Evolutionary conservation across 352 stramenopile species (phyloP).

Genomic region (Phytophthora cajani): DNA sequence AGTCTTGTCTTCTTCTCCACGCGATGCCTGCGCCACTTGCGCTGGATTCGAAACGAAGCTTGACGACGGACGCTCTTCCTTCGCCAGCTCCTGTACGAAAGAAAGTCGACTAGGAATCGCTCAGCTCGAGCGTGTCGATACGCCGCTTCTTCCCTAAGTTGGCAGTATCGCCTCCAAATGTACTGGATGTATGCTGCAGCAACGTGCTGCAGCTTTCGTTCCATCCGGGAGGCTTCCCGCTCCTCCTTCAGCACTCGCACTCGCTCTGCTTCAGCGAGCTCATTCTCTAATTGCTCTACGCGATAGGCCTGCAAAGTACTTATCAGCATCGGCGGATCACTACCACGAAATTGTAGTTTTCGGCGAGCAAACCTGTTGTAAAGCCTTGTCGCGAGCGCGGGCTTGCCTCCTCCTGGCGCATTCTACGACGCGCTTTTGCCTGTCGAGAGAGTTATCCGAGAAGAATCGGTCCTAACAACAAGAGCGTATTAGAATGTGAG

Average conservation of each 20-base stretch:
- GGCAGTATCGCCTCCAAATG: slow-evolving; percentile 49
- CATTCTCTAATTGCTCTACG: slow-evolving; percentile 51
- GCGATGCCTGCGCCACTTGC: slow-evolving; percentile 31
- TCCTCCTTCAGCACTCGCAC: slow-evolving; percentile 48
- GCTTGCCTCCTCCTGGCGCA: slow-evolving; percentile 64
- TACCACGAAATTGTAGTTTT: neutral
- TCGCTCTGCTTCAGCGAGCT: slow-evolving; percentile 52
- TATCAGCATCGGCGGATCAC: neutral
- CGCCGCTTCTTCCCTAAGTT: slow-evolving; percentile 12
- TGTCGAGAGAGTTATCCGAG: slow-evolving; percentile 70
- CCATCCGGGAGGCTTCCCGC: slow-evolving; percentile 63
- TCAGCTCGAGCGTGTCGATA: slow-evolving; percentile 30
- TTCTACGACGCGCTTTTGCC: slow-evolving; percentile 62
- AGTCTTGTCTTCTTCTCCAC: slow-evolving; percentile 10
- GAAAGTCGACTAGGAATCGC: slow-evolving; percentile 44
- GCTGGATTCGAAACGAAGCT: slow-evolving; percentile 50
- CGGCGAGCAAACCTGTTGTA: slow-evolving; percentile 48
- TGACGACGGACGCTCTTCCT: slow-evolving; percentile 20
- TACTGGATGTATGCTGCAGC: slow-evolving; percentile 78
- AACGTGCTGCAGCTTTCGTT: slow-evolving; percentile 65
- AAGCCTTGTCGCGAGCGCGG: slow-evolving; percentile 51
- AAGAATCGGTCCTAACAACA: slow-evolving; percentile 72
- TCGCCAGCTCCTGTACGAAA: slow-evolving; percentile 24
- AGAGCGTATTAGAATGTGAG: neutral
- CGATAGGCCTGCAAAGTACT: slow-evolving; percentile 42